phyloP scores from a whole-genome alignment of 2,329 filamentous ascomycete species.

The Epicoccum nigrum region DNA sequence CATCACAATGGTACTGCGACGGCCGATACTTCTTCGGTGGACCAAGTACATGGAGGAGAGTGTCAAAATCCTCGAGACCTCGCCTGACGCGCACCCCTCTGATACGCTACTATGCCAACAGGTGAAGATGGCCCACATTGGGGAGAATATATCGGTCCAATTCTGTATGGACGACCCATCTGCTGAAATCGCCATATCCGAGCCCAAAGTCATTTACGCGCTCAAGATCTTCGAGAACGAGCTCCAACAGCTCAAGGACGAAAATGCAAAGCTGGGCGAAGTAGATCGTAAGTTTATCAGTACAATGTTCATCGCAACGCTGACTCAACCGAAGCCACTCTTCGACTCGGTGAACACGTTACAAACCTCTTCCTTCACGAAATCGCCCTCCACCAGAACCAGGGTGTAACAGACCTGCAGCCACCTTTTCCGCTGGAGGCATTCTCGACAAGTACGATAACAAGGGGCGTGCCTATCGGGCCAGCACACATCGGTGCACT shows the following conservation, averaged over 20 bases:
- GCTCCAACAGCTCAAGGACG: conserved; percentile 46
- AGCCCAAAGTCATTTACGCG: conserved; percentile 61
- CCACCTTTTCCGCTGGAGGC: conserved; percentile 53
- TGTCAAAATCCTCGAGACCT: conserved; percentile 62
- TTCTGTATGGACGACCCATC: conserved; percentile 63
- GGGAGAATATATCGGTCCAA: conserved; percentile 62
- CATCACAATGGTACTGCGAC: conserved; percentile 63
- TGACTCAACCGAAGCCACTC: conserved; percentile 34
- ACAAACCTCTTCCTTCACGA: conserved; percentile 58
- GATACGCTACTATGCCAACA: conserved; percentile 64
- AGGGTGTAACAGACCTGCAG: conserved; percentile 51
- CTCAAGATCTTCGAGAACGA: conserved; percentile 62
- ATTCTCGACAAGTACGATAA: conserved; percentile 45
- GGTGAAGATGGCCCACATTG: conserved; percentile 63
- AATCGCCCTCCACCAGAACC: conserved; percentile 56
- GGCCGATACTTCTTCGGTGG: conserved; percentile 65
- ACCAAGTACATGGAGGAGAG: conserved; percentile 69
- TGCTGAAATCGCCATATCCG: conserved; percentile 59
- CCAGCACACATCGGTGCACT: conserved; percentile 56
- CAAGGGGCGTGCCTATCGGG: conserved; percentile 51
- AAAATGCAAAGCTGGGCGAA: conserved; percentile 48
- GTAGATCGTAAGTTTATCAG: conserved; percentile 42
- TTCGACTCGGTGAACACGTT: conserved; percentile 55
- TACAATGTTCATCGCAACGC: neutral
- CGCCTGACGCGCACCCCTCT: conserved; percentile 62